phyloP scores from a whole-genome alignment of 306 rosid genomes.

The Oxytropis ochrocephala region DNA sequence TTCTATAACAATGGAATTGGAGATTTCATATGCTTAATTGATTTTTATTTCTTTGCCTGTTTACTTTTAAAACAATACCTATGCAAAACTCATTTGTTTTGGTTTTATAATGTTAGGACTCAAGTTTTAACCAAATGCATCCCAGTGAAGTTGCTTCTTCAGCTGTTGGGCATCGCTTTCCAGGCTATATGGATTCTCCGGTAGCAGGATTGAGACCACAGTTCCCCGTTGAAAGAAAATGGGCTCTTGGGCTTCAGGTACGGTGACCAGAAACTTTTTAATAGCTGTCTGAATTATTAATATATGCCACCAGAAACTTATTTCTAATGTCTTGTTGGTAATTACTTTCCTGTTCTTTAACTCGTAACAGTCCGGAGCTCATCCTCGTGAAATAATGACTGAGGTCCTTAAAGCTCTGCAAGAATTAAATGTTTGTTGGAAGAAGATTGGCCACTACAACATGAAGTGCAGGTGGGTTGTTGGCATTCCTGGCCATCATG shows the following conservation, averaged over 20 bases:
- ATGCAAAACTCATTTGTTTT: slow-evolving; percentile 20
- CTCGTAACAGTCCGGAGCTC: slow-evolving; percentile 69
- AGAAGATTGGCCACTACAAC: slow-evolving; percentile 93
- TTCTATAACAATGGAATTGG: background rate
- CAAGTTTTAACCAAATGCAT: slow-evolving; percentile 51
- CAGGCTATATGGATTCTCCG: slow-evolving; percentile 65
- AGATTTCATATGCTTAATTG: background rate
- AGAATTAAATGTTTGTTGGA: slow-evolving; percentile 85
- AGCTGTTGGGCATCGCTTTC: slow-evolving; percentile 61
- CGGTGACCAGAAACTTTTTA: background rate
- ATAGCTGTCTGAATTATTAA: background rate
- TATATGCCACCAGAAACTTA: background rate
- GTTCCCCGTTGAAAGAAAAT: slow-evolving; percentile 70
- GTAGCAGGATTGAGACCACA: slow-evolving; percentile 57
- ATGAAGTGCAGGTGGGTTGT: slow-evolving; percentile 89
- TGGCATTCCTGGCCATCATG: slow-evolving; percentile 45
- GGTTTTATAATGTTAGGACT: slow-evolving; percentile 41
- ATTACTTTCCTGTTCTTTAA: background rate
- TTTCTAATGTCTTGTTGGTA: slow-evolving; percentile 19
- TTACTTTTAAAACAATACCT: background rate
- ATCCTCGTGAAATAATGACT: slow-evolving; percentile 91
- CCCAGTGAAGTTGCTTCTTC: slow-evolving; percentile 52
- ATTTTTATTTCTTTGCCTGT: slow-evolving; percentile 4
- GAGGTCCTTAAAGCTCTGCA: slow-evolving; percentile 93
- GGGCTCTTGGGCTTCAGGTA: slow-evolving; percentile 99